Percentiles rank a stretch among this genome's conserved stretches.
These are phyloP conservation scores for Populus davidiana DNA, from an alignment of 345 rosid species.

Conservation along the genomic window DNA sequence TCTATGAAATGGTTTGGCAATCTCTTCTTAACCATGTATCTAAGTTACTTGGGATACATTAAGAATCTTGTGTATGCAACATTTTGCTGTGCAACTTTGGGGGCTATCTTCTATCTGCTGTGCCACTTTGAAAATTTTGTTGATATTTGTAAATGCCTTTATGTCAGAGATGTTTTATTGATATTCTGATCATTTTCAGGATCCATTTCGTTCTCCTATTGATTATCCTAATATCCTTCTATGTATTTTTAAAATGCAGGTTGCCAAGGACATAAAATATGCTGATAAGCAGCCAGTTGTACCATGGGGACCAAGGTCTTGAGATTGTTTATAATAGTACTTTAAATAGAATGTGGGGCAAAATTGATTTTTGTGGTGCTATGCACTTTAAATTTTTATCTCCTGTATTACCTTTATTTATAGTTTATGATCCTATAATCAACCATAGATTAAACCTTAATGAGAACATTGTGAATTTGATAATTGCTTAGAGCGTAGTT, in stretches of 20 bases:
- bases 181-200: not conserved
- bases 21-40: not conserved
- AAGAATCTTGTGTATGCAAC: not conserved
- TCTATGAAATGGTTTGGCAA: not conserved
- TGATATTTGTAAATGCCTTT: not conserved
- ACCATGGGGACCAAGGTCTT: slow-evolving; percentile 98
- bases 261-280: slow-evolving; percentile 90
- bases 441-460: not conserved
- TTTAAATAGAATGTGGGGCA: not conserved
- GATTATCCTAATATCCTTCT: not conserved
- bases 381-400: not conserved
- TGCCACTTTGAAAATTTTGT: not conserved
- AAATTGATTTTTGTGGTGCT: not conserved
- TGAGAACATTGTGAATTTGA: not conserved
- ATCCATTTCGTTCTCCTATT: slow-evolving; percentile 4
- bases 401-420: not conserved
- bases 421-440: not conserved
- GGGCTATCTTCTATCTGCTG: not conserved
- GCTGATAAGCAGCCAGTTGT: slow-evolving; percentile 95
- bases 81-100: not conserved
- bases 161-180: not conserved
- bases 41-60: not conserved
- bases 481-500: not conserved
- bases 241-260: slow-evolving; percentile 47
- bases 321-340: not conserved